These are phyloP conservation scores for Kodamaea suecica DNA, from an alignment of 1,139 yeast species.

Conservation along the genomic window DNA sequence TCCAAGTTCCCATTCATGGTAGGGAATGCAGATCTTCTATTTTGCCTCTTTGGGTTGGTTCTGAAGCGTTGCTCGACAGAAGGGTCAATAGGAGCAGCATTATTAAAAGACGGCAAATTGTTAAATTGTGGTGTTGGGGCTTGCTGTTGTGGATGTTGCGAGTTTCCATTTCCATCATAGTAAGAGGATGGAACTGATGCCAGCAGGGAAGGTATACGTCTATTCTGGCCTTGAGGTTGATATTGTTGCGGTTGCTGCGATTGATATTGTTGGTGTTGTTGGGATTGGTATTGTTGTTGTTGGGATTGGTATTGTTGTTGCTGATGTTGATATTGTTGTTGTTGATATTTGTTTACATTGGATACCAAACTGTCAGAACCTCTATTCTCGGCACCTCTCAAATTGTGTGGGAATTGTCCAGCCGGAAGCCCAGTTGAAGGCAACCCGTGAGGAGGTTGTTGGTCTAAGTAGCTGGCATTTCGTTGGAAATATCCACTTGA, in stretches of 20 bases:
- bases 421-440: conserved; percentile 35
- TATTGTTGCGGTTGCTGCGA: conserved; percentile 6
- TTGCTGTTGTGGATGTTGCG: conserved; percentile 4
- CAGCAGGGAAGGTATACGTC: conserved; percentile 16
- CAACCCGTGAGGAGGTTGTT: conserved; percentile 36
- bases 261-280: conserved; percentile 7
- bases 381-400: conserved; percentile 15
- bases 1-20: conserved; percentile 31
- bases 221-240: too few species aligned
- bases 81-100: conserved; percentile 31
- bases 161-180: conserved; percentile 10
- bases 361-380: conserved; percentile 12
- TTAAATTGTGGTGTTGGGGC: conserved; percentile 4
- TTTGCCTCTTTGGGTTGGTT: conserved; percentile 27
- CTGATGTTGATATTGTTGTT: conserved; percentile 12
- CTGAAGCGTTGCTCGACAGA: conserved; percentile 26
- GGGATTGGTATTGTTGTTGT: conserved; percentile 5
- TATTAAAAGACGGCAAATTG: conserved; percentile 13
- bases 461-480: conserved; percentile 20
- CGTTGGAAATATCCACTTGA: not conserved
- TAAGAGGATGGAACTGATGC: conserved; percentile 16
- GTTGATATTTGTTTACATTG: conserved; percentile 16
- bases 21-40: conserved; percentile 39
- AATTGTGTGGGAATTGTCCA: conserved; percentile 28
- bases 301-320: conserved; percentile 3